Evolutionary conservation across 2,329 filamentous ascomycete genomes (phyloP), one percentile per base, ranked within the genome.

Genomic region (Diaporthe aspalathi): DNA sequence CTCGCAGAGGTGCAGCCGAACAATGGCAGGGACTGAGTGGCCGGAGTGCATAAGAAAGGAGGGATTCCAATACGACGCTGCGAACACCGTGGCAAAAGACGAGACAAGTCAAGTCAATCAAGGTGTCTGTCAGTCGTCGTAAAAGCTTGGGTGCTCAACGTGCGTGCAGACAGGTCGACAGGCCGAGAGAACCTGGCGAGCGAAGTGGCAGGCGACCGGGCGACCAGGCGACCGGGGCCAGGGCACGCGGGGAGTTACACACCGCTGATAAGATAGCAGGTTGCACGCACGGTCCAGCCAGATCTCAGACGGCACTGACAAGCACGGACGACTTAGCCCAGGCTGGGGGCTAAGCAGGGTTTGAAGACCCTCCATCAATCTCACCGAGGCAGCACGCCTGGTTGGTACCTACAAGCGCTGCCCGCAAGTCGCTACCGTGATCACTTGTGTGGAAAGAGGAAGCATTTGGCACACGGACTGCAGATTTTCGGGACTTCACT

Each of bases 1-100:
- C 27, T 49, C n/a, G 27, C 40, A 49, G 57, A 32, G 17, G 40
- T 22, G 56, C 17, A 62, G 24, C 40, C 43, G 8, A 47, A n/a
- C n/a, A 9, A 20, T 5, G n/a, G 56, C 24, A 47, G 56, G 11
- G 27, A 49, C 40, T 47, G 20, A 22, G 45, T 6, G 57, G 27
- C 17, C n/a, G 29, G 40, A 35, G 47, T 45, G 57, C 57, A 63
- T 47, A 63, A 63, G 5, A 47, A 49, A n/a, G 40, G 53, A 49
- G 35, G 57, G 43, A 27, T 43, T 35, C 43, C 27, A 27, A 47
- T 63, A 40, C 24, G 57, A 47, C 57, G 24, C 24, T 47, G 40
- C 57, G 12, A 32, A 29, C 40, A 62, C n/a, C 24, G 57, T 62
- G 57, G 57, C 57, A 62, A 63, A 45, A 57, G 56, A 60, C 56